phyloP scores from a whole-genome alignment of 129 eudicot species.

The Scalesia atractyloides region DNA sequence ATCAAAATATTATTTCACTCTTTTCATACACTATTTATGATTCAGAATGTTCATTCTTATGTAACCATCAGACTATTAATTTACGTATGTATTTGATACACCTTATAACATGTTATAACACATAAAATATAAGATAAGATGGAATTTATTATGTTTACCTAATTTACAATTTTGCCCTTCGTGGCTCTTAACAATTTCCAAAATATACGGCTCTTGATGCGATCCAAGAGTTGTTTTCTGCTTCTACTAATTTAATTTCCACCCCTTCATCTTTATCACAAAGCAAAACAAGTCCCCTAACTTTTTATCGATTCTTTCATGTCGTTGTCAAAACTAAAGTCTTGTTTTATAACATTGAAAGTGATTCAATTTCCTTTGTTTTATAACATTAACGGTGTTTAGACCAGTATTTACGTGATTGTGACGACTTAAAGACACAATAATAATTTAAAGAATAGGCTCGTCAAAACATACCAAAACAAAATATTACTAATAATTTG shows the following conservation, averaged over 20 bases:
- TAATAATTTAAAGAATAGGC: neutral
- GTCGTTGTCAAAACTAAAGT: neutral
- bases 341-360: neutral
- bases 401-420: neutral
- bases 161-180: neutral
- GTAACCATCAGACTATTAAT: neutral
- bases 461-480: no score
- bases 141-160: neutral
- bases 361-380: neutral
- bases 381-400: neutral
- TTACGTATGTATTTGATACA: neutral
- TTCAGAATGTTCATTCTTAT: neutral
- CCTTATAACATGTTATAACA: neutral
- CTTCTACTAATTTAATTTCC: neutral
- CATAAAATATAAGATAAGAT: neutral
- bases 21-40: no score
- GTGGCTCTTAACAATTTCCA: neutral
- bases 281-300: conserved; percentile 13
- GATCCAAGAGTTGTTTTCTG: conserved; percentile 9
- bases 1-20: no score
- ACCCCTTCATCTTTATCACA: conserved; percentile 19
- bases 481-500: no score
- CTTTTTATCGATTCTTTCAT: neutral
- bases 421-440: neutral
- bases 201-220: neutral